These are phyloP conservation scores for Syncephalastrum monosporum DNA, from an alignment of 371 early-diverging fungal species.

Conservation along the genomic window DNA sequence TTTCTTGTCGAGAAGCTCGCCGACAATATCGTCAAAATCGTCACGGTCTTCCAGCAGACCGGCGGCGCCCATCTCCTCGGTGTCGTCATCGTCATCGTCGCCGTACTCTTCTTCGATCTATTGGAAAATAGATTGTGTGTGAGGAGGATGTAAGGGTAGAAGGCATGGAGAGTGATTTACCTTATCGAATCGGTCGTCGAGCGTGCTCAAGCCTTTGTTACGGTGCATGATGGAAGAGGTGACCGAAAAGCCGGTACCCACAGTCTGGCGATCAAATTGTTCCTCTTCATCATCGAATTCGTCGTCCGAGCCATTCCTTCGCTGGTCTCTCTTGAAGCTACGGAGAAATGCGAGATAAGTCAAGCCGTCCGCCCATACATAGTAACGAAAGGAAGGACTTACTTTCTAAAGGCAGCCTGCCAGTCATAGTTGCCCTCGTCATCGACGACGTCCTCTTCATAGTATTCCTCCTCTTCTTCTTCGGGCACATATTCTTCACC, in stretches of 20 bases:
- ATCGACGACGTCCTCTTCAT: conserved; percentile 54
- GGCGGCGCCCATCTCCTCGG: conserved; percentile 39
- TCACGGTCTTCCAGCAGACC: conserved; percentile 44
- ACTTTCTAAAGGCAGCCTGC: conserved; percentile 74
- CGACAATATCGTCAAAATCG: conserved; percentile 75
- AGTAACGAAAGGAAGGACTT: conserved; percentile 4
- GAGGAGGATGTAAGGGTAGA: too few relatives aligned
- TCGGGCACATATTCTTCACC: conserved; percentile 43
- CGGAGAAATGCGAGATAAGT: background rate
- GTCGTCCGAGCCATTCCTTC: conserved; percentile 19
- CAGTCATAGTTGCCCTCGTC: conserved; percentile 53
- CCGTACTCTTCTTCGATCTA: conserved; percentile 74
- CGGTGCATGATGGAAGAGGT: conserved; percentile 92
- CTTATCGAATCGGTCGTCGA: conserved; percentile 93
- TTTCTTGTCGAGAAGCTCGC: conserved; percentile 87
- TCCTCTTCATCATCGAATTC: conserved; percentile 41
- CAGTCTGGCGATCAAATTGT: conserved; percentile 41
- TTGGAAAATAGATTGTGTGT: too few relatives aligned
- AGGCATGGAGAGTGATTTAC: conserved; percentile 18
- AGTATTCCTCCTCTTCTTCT: conserved; percentile 47
- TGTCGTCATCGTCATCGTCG: conserved; percentile 70
- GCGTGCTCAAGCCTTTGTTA: conserved; percentile 78
- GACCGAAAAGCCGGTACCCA: conserved; percentile 73
- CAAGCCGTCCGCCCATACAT: background rate
- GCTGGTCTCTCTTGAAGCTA: conserved; percentile 49